Percentiles rank a stretch among this genome's conserved stretches.
These are phyloP conservation scores for Boletus sp. DNA, from an alignment of 1,284 basidiomycete genomes.

Conservation along the genomic window DNA sequence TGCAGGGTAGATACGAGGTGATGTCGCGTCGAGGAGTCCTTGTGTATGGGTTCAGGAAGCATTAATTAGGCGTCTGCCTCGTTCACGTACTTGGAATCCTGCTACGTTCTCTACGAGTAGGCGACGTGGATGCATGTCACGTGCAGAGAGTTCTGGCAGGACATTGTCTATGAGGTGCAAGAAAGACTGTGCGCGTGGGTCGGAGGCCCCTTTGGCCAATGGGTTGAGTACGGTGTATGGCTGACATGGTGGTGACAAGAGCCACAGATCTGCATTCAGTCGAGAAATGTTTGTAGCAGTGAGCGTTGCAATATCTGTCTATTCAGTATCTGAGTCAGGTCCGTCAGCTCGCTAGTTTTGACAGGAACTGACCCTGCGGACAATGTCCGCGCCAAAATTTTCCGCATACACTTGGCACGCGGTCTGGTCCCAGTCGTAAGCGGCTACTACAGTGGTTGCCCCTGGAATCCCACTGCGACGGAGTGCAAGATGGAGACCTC, in stretches of 20 bases:
- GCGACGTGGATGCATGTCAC: slow-evolving; percentile 46
- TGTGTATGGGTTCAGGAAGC: slow-evolving; percentile 13
- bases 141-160: slow-evolving; percentile 52
- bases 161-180: slow-evolving; percentile 62
- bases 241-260: slow-evolving; percentile 75
- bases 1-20: slow-evolving; percentile 48
- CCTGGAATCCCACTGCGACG: slow-evolving; percentile 43
- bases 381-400: slow-evolving; percentile 47
- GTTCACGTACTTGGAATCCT: slow-evolving; percentile 64
- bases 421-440: slow-evolving; percentile 75
- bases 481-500: slow-evolving; percentile 69
- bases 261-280: slow-evolving; percentile 57
- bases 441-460: slow-evolving; percentile 37
- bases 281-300: slow-evolving; percentile 42
- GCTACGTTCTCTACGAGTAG: slow-evolving; percentile 75
- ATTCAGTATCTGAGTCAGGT: slow-evolving; percentile 4
- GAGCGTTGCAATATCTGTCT: slow-evolving; percentile 64
- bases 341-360: background rate
- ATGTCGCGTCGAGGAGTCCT: slow-evolving; percentile 63
- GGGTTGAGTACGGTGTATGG: slow-evolving; percentile 77
- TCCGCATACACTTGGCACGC: slow-evolving; percentile 62
- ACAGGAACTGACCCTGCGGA: slow-evolving; percentile 44
- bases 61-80: background rate
- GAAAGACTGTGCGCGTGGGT: slow-evolving; percentile 74
- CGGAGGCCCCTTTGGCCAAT: slow-evolving; percentile 58